Base-by-base conservation (phyloP, 2,329 filamentous ascomycete species). In the Tolypocladium cylindrosporum region DNA sequence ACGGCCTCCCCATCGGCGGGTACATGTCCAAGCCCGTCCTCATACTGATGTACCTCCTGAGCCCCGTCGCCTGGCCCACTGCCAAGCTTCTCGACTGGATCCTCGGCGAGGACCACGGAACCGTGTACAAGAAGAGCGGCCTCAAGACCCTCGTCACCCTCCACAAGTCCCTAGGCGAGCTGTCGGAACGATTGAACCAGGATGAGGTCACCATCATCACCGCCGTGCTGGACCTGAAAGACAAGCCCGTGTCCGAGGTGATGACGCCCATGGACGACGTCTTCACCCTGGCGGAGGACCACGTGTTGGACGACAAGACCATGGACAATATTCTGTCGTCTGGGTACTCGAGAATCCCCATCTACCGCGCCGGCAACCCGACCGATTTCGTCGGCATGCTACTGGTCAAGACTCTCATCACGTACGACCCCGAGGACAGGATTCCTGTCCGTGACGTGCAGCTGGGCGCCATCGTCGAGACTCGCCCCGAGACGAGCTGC, bases 241-340 rank as follows among this genome's bases (percentile, higher is more conserved):
- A 94, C 64, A 99, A 99, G 76, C 81, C 93, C 0, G 92, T 99
- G 8, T 91, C 90, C 51, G 89, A 85, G 68, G 96, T 99, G 69
- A 99, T 99, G 94, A 99, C 95, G 0, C 94, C 94, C 1, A 97
- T 99, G 89, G 86, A 90, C 52, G 92, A 99, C 69, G 94, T 97
- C 54, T 99, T 96, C 70, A 93, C 89, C 61, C 90, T 99, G 84
- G 91, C 91, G n/a, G 89, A 93, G 55, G 92, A 99, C 67, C 94
- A 93, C 5, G 80, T 97, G 2, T 76, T 99, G 58, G 91, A 99
- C 68, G 93, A 97, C 72, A 80, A 86, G 67, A 97, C 91, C 65
- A 97, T 97, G 88, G 91, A 97, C 72, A 84, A 85, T 60, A 97
- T 99, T 58, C 80, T 97, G 9, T 91, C 90, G 1, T 91, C 92